Percentiles rank a stretch among this genome's conserved stretches.
phyloP scores from a whole-genome alignment of 805 yeast genomes.

The Pichia exigua region DNA sequence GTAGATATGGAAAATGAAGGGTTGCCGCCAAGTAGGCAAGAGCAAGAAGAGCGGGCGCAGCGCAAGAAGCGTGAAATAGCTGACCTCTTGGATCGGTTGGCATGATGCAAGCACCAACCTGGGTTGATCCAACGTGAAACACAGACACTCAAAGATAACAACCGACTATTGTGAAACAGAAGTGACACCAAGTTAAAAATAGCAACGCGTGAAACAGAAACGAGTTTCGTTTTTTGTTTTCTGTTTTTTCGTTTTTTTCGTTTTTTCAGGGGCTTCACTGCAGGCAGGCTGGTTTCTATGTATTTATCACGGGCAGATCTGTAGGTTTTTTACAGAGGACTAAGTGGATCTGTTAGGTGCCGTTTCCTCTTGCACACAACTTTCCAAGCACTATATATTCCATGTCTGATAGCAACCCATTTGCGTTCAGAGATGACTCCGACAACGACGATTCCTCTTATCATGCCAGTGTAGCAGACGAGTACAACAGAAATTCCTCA shows the following conservation, averaged over 20 bases:
- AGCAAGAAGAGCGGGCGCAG: neutral
- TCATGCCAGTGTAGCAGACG: neutral
- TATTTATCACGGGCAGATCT: neutral
- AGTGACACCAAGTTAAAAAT: neutral
- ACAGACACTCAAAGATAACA: neutral
- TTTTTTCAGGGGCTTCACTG: neutral
- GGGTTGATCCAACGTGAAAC: no score
- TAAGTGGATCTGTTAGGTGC: no score
- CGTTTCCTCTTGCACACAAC: neutral
- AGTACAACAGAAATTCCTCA: neutral
- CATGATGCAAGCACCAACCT: neutral
- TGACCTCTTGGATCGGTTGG: neutral
- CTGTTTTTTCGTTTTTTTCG: no score
- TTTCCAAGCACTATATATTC: neutral
- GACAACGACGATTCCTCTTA: slow-evolving; percentile 2
- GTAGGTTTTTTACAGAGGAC: neutral
- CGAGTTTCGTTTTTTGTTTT: no score
- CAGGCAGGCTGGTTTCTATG: neutral
- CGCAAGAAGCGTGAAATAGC: neutral
- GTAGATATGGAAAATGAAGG: slow-evolving; percentile 83
- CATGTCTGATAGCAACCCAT: neutral
- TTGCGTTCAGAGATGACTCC: slow-evolving; percentile 9
- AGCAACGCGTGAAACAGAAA: neutral
- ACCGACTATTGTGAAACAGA: neutral
- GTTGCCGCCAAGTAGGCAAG: slow-evolving; percentile 74